These are phyloP conservation scores for Trypanosoma vivax DNA, from an alignment of 208 protist genomes.

Conservation along the genomic window DNA sequence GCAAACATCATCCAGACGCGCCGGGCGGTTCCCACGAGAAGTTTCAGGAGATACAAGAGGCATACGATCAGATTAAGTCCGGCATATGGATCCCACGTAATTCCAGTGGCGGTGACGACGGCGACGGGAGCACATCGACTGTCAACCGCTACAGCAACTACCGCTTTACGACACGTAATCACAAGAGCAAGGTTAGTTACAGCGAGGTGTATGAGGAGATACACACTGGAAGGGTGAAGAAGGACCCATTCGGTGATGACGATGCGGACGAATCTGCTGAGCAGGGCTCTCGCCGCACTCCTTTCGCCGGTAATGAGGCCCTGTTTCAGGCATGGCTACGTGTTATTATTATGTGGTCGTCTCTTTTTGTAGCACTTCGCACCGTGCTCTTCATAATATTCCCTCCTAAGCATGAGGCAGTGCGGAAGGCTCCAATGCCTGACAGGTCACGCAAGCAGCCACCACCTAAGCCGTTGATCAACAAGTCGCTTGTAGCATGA, in stretches of 20 bases:
- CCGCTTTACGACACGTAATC: conserved; percentile 80
- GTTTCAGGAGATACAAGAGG: conserved; percentile 86
- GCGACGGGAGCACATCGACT: conserved; percentile 32
- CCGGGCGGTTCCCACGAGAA: conserved; percentile 79
- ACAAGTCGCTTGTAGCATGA: conserved; percentile 26
- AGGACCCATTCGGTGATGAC: conserved; percentile 74
- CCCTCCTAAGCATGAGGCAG: conserved; percentile 72
- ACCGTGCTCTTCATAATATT: conserved; percentile 70
- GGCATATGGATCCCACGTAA: conserved; percentile 79
- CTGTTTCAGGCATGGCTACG: conserved; percentile 83
- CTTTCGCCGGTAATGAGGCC: conserved; percentile 72
- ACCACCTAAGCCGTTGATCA: conserved; percentile 61
- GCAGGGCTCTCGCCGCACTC: conserved; percentile 69
- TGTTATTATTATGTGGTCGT: conserved; percentile 82
- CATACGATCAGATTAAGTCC: conserved; percentile 87
- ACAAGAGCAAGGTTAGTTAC: conserved; percentile 81
- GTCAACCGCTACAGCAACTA: conserved; percentile 81
- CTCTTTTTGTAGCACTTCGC: conserved; percentile 61
- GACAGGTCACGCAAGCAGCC: conserved; percentile 55
- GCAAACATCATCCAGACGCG: conserved; percentile 88
- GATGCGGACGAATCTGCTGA: conserved; percentile 36
- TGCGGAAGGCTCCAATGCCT: conserved; percentile 24
- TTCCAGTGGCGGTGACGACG: conserved; percentile 24
- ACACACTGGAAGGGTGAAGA: conserved; percentile 81
- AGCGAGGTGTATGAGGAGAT: conserved; percentile 88